Evolutionary conservation across 2,329 filamentous ascomycete genomes (phyloP).

Genomic region (Colletotrichum sp.): DNA sequence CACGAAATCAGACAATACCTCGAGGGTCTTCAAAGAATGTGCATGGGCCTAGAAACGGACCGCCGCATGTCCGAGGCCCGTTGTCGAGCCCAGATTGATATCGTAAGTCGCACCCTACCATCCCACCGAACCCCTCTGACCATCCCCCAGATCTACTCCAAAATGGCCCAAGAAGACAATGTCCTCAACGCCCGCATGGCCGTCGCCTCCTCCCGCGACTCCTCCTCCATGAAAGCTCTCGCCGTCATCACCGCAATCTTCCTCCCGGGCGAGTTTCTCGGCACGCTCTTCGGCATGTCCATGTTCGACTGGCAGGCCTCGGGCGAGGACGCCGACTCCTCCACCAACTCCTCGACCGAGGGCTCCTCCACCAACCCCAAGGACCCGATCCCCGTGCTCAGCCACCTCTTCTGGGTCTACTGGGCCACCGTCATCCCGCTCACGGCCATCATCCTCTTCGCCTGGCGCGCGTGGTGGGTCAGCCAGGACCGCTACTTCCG

Average conservation of each 20-base stretch:
- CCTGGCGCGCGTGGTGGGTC: constrained; percentile 54
- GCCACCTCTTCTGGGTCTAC: constrained; percentile 50
- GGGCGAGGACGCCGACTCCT: constrained; percentile 31
- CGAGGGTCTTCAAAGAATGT: constrained; percentile 47
- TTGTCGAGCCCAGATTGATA: constrained; percentile 52
- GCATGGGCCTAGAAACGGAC: constrained; percentile 50
- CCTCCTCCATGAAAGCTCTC: constrained; percentile 52
- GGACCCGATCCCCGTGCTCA: constrained; percentile 36
- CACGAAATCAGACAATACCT: constrained; percentile 53
- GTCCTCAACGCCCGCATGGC: constrained; percentile 48
- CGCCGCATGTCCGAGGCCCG: constrained; percentile 50
- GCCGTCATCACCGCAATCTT: constrained; percentile 55
- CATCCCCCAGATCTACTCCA: constrained; percentile 46
- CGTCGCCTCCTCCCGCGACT: constrained; percentile 44
- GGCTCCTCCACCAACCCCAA: constrained; percentile 20
- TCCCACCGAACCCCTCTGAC: too few species aligned
- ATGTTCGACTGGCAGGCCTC: constrained; percentile 52
- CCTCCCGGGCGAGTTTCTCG: constrained; percentile 51
- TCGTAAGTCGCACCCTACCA: constrained; percentile 33
- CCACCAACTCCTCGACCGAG: background rate
- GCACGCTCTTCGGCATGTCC: constrained; percentile 50
- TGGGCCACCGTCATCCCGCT: constrained; percentile 50
- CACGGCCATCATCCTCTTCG: constrained; percentile 44
- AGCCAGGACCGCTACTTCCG: constrained; percentile 51
- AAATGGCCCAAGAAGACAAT: constrained; percentile 55